Evolutionary conservation across 495 filamentous ascomycete species (phyloP), one percentile per base, ranked within the genome.

Genomic region (Schizothecium vesticola): DNA sequence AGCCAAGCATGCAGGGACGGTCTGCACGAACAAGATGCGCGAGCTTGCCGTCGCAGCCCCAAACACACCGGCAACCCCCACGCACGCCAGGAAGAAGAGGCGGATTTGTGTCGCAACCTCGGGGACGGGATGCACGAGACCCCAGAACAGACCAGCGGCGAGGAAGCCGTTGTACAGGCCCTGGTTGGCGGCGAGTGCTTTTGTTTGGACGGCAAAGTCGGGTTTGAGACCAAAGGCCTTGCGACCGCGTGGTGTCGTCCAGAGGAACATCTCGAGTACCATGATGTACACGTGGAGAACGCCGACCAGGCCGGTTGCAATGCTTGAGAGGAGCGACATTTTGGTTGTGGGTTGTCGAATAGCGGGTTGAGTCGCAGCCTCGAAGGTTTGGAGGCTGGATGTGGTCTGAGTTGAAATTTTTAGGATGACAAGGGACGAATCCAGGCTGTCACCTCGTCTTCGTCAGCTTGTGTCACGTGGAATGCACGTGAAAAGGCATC

Each of bases 111-210:
- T 56, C 26, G 67, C 74, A 55, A 76, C 71, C 62, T 69, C 71
- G 10, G 67, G 58, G n/a, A 70, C 72, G 21, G 75, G 74, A 56
- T 77, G 74, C 1, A 67, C 10, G 13, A 75, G 19, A 3, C 74
- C 72, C 77, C 77, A 79, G 11, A 64, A 28, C 1, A 79, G 69
- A 4, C 77, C 77, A 1, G 75, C 73, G 13, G 77, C 75, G 21
- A 79, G 69, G 61, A 79, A 79, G 23, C 77, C 77, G 67, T 79
- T 79, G 63, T 79, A 79, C 7, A 79, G 67, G 21, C 77, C 77
- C 71, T 79, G 77, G 65, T 77, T 79, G 8, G 70, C 69, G 33
- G 75, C 77, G 16, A 79, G 71, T 9, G 61, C 56, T 36, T 72
- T 68, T 1, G 74, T 77, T 60, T 75, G 29, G 3, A 65, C 63